Evolutionary conservation across 2,329 filamentous ascomycete species (phyloP).

Genomic region (Parastagonospora avenae): DNA sequence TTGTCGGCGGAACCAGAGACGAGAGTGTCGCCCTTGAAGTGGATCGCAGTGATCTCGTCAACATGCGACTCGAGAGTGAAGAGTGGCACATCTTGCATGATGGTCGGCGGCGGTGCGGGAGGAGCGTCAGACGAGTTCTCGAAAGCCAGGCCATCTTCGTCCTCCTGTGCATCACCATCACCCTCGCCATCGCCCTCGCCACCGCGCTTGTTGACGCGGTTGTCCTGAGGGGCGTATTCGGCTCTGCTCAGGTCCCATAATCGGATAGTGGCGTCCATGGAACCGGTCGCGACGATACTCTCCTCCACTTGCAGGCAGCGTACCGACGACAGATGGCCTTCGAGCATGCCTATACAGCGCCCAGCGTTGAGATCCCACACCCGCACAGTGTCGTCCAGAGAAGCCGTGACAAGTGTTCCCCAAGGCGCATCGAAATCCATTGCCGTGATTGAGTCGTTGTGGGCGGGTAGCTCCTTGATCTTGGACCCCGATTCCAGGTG

Average conservation of each 20-base stretch:
- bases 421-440: slow-evolving; percentile 98
- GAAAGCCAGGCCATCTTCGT: slow-evolving; percentile 68
- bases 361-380: slow-evolving; percentile 97
- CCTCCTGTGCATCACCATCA: slow-evolving; percentile 37
- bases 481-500: slow-evolving; percentile 88
- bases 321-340: slow-evolving; percentile 94
- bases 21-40: slow-evolving; percentile 86
- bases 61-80: slow-evolving; percentile 89
- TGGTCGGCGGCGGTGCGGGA: slow-evolving; percentile 69
- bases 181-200: slow-evolving; percentile 55
- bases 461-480: slow-evolving; percentile 87
- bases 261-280: slow-evolving; percentile 90
- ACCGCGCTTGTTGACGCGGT: slow-evolving; percentile 54
- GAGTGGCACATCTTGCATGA: slow-evolving; percentile 88
- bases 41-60: slow-evolving; percentile 89
- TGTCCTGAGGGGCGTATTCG: slow-evolving; percentile 74
- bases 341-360: slow-evolving; percentile 86
- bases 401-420: slow-evolving; percentile 89
- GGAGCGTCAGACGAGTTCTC: slow-evolving; percentile 75
- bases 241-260: slow-evolving; percentile 94
- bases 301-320: slow-evolving; percentile 92
- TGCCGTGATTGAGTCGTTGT: slow-evolving; percentile 85
- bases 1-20: slow-evolving; percentile 98
- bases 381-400: slow-evolving; percentile 88
- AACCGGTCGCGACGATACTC: slow-evolving; percentile 92